phyloP scores from a whole-genome alignment of 2,329 filamentous ascomycete species.

The Colletotrichum chlorophyti region DNA sequence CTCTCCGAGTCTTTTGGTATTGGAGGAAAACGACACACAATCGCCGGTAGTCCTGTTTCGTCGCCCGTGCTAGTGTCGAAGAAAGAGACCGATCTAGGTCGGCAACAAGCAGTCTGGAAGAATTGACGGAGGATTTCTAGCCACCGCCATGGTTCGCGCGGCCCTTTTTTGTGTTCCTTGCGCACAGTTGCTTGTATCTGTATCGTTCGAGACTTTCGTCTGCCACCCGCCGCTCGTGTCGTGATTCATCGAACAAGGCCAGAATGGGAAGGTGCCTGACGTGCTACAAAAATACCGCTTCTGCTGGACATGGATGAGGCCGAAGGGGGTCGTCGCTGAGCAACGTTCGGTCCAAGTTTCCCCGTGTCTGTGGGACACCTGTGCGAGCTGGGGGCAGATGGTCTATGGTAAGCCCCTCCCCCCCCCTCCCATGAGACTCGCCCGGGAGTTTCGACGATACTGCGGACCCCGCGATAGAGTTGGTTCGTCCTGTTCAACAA shows the following conservation, averaged over 20 bases:
- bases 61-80: background rate
- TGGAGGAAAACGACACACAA: too few relatives aligned
- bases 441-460: too few relatives aligned
- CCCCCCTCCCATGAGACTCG: too few relatives aligned
- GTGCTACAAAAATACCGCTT: background rate
- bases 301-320: background rate
- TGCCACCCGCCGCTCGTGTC: too few relatives aligned
- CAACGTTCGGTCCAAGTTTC: background rate
- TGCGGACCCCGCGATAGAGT: too few relatives aligned
- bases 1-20: too few relatives aligned
- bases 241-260: too few relatives aligned
- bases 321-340: constrained; percentile 11
- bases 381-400: background rate
- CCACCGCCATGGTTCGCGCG: background rate
- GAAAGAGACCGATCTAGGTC: background rate
- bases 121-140: background rate
- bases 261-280: background rate
- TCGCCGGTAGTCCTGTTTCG: too few relatives aligned
- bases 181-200: too few relatives aligned
- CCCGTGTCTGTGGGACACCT: constrained; percentile 5
- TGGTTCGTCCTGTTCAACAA: too few relatives aligned
- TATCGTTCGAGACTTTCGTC: background rate
- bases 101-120: background rate
- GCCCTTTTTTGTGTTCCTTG: background rate
- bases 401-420: background rate